Conservation (phyloP, 2,329 filamentous ascomycete species). For the Xylariaceae sp. region DNA sequence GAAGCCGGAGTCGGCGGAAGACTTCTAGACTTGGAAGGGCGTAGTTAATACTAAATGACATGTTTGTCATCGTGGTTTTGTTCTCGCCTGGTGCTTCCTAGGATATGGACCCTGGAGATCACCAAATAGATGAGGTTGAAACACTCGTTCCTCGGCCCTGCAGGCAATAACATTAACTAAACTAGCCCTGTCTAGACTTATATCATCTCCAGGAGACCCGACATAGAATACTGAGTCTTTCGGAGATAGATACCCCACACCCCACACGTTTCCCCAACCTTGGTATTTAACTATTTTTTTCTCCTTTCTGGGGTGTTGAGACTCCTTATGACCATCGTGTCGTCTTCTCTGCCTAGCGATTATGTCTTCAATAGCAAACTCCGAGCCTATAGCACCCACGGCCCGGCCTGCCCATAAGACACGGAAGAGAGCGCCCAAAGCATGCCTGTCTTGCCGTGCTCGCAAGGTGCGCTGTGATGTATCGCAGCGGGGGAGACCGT, state of each 20-base stretch:
- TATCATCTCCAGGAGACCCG: slow-evolving; percentile 13
- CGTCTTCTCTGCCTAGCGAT: neutral
- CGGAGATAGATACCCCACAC: slow-evolving; percentile 30
- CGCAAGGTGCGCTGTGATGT: slow-evolving; percentile 60
- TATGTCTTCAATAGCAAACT: slow-evolving; percentile 30
- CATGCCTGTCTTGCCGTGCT: slow-evolving; percentile 58
- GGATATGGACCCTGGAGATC: no score
- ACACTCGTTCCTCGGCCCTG: no score
- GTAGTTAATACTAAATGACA: no score
- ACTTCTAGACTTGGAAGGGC: no score
- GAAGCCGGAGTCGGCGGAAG: no score
- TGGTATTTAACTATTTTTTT: slow-evolving; percentile 16
- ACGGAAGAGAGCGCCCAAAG: slow-evolving; percentile 56
- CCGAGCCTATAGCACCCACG: slow-evolving; percentile 37
- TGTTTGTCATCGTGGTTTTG: no score
- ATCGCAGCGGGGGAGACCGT: slow-evolving; percentile 55
- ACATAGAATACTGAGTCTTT: no score
- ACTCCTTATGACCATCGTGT: neutral
- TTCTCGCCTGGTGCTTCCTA: no score
- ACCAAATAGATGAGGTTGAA: no score
- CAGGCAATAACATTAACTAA: no score
- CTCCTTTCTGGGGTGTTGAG: slow-evolving; percentile 3
- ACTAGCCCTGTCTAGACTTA: neutral
- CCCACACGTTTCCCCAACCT: slow-evolving; percentile 22
- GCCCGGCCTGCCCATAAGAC: slow-evolving; percentile 46